Conservation (phyloP, 75 land plant genomes). For the Sequoia sempervirens region DNA sequence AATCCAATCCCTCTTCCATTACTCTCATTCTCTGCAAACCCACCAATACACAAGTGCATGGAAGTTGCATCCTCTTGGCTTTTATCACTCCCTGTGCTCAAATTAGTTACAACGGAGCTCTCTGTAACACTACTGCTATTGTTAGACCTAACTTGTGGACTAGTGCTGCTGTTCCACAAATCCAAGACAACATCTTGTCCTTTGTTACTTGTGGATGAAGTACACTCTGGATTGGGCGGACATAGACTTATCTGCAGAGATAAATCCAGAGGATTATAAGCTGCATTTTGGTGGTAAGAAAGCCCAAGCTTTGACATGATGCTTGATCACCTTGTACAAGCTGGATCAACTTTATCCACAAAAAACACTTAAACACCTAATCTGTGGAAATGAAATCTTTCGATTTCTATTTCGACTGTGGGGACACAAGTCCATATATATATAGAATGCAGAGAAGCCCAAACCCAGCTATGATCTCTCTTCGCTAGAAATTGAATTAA, state of each 20-base stretch:
- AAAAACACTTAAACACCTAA: not conserved
- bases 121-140: not conserved
- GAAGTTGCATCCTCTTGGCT: constrained; percentile 11
- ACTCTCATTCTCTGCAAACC: not conserved
- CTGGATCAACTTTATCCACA: not conserved
- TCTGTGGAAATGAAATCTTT: not conserved
- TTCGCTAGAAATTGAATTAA: not conserved
- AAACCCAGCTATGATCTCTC: not conserved
- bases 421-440: constrained; percentile 6
- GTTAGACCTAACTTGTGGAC: not conserved
- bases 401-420: constrained; percentile 1
- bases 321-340: not conserved
- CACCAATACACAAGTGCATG: not conserved
- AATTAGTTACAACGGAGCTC: constrained; percentile 3
- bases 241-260: constrained; percentile 10
- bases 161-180: not conserved
- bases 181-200: not conserved
- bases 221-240: not conserved
- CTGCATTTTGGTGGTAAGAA: not conserved
- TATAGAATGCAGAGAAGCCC: not conserved
- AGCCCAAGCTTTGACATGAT: not conserved
- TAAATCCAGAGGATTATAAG: constrained; percentile 5
- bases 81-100: constrained; percentile 7
- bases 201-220: not conserved
- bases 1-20: not conserved